Base-by-base conservation (phyloP, 148 eudicot species). In the Hydrangea macrophylla region DNA sequence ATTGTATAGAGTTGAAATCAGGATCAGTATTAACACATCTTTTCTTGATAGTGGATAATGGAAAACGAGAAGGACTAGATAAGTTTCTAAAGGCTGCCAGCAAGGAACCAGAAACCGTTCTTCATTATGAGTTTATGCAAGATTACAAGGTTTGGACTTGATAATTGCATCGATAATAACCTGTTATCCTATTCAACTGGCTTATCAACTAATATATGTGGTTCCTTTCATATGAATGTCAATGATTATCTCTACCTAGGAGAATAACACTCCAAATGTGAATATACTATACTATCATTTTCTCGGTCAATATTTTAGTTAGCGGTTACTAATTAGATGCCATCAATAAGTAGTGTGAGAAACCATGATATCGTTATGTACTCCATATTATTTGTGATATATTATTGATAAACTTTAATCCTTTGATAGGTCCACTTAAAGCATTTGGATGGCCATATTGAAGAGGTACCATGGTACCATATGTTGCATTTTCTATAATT, bases 101-200 rank as follows among this genome's bases (percentile, higher is more conserved):
- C 75, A 80, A 70, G 64, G 98, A 90, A 61, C 98, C 98, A 64
- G 98, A 94, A 64, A 88, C 97, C 61, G 98, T 94, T 78, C 92
- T 94, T 69, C 98, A 94, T 79, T 94, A 94, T 80, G 98, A 94
- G 70, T 94, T 94, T 75, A 90, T 94, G 98, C 98, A 94, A 82
- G 98, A 94, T 82, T 94, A 94, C 81, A 94, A 94, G 98, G 98
- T 90, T 65, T 27, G 65, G 17, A 11, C 48, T 42, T 15, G 17
- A 42, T 42, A 42, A 42, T 42, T 42, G n/a, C n/a, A n/a, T n/a
- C n/a, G n/a, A n/a, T n/a, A n/a, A n/a, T n/a, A n/a, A n/a, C n/a
- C n/a, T n/a, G n/a, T n/a, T n/a, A n/a, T n/a, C n/a, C n/a, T n/a
- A n/a, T n/a, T n/a, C n/a, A n/a, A n/a, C n/a, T n/a, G n/a, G n/a